Percentiles rank a stretch among this genome's conserved stretches.
Evolutionary conservation across 768 basidiomycete species (phyloP).

Genomic region (Coprinopsis marcescibilis): DNA sequence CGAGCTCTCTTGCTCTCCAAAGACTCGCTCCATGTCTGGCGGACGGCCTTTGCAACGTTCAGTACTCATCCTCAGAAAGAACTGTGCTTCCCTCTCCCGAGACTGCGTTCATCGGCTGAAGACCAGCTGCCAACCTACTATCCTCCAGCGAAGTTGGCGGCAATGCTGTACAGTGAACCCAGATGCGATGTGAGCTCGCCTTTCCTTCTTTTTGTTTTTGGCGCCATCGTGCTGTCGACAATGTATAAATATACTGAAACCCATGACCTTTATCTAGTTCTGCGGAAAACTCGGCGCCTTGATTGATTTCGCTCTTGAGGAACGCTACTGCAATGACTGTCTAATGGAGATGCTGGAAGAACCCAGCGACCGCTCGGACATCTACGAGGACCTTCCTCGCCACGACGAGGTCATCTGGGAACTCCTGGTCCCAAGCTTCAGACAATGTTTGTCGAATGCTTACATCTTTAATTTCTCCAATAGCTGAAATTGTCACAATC

Average conservation of each 20-base stretch:
- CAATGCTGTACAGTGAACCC: conserved; percentile 7
- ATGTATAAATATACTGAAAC: no score
- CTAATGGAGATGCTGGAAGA: conserved; percentile 1
- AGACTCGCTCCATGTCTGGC: no score
- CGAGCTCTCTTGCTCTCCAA: no score
- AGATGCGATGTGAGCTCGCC: conserved; percentile 8
- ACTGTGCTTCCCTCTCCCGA: conserved; percentile 3
- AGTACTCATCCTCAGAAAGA: neutral
- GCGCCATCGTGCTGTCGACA: neutral
- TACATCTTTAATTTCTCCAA: neutral
- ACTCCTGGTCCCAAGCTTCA: conserved; percentile 4
- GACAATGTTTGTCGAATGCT: conserved; percentile 4
- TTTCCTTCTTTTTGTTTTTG: neutral
- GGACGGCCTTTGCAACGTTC: neutral
- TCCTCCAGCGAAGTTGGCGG: neutral
- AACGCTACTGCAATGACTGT: conserved; percentile 9
- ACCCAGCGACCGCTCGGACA: neutral
- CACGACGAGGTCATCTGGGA: neutral
- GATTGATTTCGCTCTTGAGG: conserved; percentile 6
- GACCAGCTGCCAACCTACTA: neutral
- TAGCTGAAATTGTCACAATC: neutral
- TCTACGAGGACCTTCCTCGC: neutral
- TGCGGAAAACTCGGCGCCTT: conserved; percentile 8
- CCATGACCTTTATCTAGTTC: conserved; percentile 4
- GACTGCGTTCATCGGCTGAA: neutral